A percentile compares a stretch with the other conserved stretches of the same genome.
phyloP scores from a whole-genome alignment of 371 early-diverging fungal genomes.

The Mortierella sp. region DNA sequence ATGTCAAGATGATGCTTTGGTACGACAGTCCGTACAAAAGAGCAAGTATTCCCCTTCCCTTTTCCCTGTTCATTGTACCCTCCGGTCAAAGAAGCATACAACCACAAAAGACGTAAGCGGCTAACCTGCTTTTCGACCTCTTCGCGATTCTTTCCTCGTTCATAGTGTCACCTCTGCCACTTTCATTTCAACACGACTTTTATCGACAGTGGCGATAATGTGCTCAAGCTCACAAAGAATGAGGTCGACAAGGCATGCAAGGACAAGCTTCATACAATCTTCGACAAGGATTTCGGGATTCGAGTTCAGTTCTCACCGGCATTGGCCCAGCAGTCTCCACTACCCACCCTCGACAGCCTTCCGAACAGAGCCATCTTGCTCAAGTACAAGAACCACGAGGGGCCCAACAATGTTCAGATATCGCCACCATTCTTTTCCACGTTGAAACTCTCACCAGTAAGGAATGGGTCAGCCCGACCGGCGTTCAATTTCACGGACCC shows the following conservation, averaged over 20 bases:
- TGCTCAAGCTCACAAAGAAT: constrained; percentile 34
- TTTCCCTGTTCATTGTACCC: not conserved
- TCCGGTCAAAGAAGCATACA: not conserved
- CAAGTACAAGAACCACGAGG: constrained; percentile 45
- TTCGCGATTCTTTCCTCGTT: not conserved
- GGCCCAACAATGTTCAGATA: constrained; percentile 45
- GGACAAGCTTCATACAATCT: constrained; percentile 55
- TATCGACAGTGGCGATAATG: constrained; percentile 33
- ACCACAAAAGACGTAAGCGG: not conserved
- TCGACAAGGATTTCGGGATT: constrained; percentile 52
- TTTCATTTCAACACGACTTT: constrained; percentile 70
- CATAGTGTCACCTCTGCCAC: constrained; percentile 57
- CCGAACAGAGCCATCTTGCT: constrained; percentile 42
- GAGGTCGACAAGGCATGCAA: constrained; percentile 62
- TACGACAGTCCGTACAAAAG: constrained; percentile 50
- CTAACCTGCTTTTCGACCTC: no score
- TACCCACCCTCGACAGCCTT: constrained; percentile 36
- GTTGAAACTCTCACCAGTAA: constrained; percentile 17
- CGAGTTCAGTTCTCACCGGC: constrained; percentile 33
- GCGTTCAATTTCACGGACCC: constrained; percentile 17
- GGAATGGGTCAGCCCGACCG: constrained; percentile 16
- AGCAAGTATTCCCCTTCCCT: constrained; percentile 24
- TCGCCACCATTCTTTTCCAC: constrained; percentile 42
- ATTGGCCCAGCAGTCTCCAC: constrained; percentile 35
- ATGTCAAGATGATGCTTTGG: constrained; percentile 65